These are phyloP conservation scores for Aciculosporium take DNA, from an alignment of 2,329 filamentous ascomycete genomes.

Conservation along the genomic window DNA sequence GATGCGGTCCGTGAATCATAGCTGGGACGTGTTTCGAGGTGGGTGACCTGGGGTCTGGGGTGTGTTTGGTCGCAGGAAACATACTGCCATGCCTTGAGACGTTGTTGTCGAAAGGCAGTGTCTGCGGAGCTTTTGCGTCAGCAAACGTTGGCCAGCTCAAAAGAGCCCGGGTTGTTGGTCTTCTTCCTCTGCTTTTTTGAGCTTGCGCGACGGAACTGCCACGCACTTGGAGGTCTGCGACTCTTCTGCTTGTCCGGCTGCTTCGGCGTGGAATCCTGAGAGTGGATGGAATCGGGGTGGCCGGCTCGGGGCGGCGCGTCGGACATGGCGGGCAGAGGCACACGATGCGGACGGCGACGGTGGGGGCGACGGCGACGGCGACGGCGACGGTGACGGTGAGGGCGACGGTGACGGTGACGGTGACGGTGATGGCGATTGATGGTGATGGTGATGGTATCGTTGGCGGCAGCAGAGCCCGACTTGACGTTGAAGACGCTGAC, in stretches of 20 bases:
- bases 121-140: constrained; percentile 37
- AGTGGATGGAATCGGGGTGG: constrained; percentile 38
- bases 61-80: constrained; percentile 23
- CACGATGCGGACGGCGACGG: neutral
- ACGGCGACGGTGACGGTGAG: no score
- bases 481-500: no score
- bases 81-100: constrained; percentile 97
- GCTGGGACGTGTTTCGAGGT: no score
- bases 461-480: no score
- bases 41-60: neutral
- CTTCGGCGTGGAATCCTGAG: constrained; percentile 37
- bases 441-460: no score
- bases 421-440: no score
- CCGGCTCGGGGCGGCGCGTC: constrained; percentile 30
- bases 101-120: constrained; percentile 92
- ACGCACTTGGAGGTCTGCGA: constrained; percentile 74
- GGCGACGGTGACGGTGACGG: no score
- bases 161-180: constrained; percentile 3
- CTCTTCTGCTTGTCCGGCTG: constrained; percentile 70
- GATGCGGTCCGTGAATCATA: no score
- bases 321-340: constrained; percentile 26
- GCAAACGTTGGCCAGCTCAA: neutral
- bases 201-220: constrained; percentile 10
- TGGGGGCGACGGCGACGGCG: no score
- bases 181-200: no score